phyloP scores from a whole-genome alignment of 345 rosid genomes.

The Geranium rotundifolium region DNA sequence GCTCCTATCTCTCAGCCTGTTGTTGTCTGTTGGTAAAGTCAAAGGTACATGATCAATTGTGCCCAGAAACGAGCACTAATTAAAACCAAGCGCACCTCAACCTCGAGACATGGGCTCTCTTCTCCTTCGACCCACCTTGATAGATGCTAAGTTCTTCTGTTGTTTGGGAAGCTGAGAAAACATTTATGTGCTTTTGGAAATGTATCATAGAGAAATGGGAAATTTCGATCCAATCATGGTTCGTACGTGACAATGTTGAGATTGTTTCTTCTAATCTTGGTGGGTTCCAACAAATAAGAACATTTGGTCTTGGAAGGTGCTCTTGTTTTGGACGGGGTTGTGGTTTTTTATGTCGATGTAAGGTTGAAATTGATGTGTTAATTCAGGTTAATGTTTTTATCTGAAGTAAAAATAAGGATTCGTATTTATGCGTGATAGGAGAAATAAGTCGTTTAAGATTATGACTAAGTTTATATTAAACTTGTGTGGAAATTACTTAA shows the following conservation, averaged over 20 bases:
- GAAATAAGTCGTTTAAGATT: too few relatives aligned
- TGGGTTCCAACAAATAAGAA: neutral
- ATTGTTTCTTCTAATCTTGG: neutral
- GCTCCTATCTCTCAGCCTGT: neutral
- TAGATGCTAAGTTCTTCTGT: too few relatives aligned
- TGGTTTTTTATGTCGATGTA: too few relatives aligned
- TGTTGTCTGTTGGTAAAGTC: too few relatives aligned
- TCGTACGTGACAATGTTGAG: neutral
- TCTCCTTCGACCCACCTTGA: neutral
- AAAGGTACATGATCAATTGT: neutral
- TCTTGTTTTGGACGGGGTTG: neutral
- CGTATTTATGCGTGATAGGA: too few relatives aligned
- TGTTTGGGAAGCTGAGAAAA: neutral
- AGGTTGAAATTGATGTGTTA: too few relatives aligned
- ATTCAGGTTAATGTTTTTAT: too few relatives aligned
- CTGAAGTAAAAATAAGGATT: too few relatives aligned
- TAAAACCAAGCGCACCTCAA: neutral
- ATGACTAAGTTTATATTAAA: too few relatives aligned
- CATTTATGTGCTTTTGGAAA: neutral
- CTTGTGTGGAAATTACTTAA: too few relatives aligned
- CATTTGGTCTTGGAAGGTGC: neutral
- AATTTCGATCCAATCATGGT: neutral
- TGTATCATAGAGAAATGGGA: neutral
- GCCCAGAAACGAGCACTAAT: neutral
- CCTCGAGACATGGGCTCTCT: neutral